Conservation (phyloP, 768 basidiomycete species). For the Suillus occidentalis region DNA sequence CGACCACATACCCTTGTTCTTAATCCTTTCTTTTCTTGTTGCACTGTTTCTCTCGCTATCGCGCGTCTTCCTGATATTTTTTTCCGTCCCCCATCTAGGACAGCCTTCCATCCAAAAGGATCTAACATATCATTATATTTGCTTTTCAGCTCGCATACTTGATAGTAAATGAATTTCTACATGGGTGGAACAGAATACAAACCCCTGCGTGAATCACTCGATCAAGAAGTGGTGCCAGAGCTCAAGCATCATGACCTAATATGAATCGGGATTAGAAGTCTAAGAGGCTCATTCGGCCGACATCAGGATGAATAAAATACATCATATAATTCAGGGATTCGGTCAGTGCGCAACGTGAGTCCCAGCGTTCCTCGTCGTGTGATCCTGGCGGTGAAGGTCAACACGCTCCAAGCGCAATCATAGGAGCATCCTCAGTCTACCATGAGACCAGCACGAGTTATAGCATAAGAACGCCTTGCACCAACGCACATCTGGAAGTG, state of each 20-base stretch:
- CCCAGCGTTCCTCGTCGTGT: neutral
- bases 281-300: neutral
- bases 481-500: neutral
- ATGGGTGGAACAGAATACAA: constrained; percentile 3
- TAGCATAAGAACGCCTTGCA: neutral
- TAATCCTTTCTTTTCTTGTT: constrained; percentile 3
- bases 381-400: neutral
- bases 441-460: constrained; percentile 1
- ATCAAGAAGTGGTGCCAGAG: neutral
- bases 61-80: constrained; percentile 7
- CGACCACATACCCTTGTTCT: constrained; percentile 3
- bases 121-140: constrained; percentile 9
- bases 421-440: neutral
- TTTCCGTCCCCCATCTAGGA: neutral
- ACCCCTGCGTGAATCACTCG: neutral
- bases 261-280: neutral
- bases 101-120: constrained; percentile 8
- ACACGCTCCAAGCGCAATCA: neutral
- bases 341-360: neutral
- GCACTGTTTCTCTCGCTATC: constrained; percentile 1
- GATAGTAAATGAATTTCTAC: constrained; percentile 9
- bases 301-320: neutral
- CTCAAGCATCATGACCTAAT: neutral
- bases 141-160: constrained; percentile 7
- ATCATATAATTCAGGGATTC: neutral